phyloP scores from a whole-genome alignment of 805 yeast species.

The Candida stauntonica region DNA sequence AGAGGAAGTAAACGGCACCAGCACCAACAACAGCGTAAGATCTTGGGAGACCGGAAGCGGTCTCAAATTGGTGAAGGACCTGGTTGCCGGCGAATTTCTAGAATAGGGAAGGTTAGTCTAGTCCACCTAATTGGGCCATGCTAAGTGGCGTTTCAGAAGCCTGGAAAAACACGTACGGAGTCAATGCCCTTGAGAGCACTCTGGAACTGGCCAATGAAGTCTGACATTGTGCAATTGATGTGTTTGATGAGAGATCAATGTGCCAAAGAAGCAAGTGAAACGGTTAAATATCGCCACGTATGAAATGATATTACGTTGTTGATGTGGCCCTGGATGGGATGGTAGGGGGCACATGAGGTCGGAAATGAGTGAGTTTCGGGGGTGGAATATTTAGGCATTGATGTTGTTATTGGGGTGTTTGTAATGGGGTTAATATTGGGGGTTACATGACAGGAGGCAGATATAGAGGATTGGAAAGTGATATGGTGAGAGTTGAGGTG shows the following conservation, averaged over 20 bases:
- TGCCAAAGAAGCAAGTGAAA: too few species aligned
- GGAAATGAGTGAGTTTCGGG: not conserved
- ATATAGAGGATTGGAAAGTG: too few species aligned
- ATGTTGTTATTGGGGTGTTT: not conserved
- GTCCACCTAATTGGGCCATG: too few species aligned
- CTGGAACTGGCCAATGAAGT: slow-evolving; percentile 43
- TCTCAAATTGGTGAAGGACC: slow-evolving; percentile 25
- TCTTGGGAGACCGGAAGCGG: slow-evolving; percentile 54
- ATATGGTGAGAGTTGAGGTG: too few species aligned
- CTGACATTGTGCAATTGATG: slow-evolving; percentile 32
- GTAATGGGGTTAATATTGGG: not conserved
- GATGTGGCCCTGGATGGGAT: too few species aligned
- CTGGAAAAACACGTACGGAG: slow-evolving; percentile 38
- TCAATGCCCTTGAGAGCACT: slow-evolving; percentile 44
- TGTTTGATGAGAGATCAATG: too few species aligned
- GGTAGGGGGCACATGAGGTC: too few species aligned
- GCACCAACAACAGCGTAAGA: slow-evolving; percentile 75
- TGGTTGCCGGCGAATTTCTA: slow-evolving; percentile 21
- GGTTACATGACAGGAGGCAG: too few species aligned
- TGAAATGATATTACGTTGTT: too few species aligned
- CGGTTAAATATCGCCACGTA: too few species aligned
- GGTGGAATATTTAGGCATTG: not conserved
- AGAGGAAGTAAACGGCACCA: slow-evolving; percentile 60
- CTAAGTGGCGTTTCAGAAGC: too few species aligned
- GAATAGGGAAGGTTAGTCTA: too few species aligned